Percentiles rank a stretch among this genome's conserved stretches.
phyloP scores from a whole-genome alignment of 306 rosid species.

The Astragalus membranaceus region DNA sequence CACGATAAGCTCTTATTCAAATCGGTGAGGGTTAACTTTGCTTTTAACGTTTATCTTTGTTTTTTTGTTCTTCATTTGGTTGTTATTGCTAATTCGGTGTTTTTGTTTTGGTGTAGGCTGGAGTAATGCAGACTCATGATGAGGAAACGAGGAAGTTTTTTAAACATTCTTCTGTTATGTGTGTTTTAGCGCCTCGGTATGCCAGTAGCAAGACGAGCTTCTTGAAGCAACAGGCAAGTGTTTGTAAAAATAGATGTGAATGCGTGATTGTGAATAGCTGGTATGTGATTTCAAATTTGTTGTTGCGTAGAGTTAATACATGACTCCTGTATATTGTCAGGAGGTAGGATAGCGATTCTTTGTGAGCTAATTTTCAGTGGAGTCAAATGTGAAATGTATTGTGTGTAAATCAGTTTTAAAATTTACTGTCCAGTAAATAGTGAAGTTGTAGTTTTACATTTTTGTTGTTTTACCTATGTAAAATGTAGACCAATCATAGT shows the following conservation, averaged over 20 bases:
- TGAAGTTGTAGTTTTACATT: too few species aligned
- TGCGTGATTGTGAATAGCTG: not conserved
- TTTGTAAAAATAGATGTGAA: not conserved
- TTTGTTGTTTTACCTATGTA: too few species aligned
- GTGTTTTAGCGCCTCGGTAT: conserved; percentile 78
- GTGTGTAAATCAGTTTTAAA: too few species aligned
- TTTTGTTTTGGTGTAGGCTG: conserved; percentile 48
- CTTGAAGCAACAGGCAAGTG: conserved; percentile 68
- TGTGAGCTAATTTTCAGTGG: conserved; percentile 26
- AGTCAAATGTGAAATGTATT: conserved; percentile 24
- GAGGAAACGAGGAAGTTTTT: conserved; percentile 82
- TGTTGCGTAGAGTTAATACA: conserved; percentile 12
- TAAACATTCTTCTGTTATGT: conserved; percentile 87
- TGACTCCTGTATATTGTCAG: conserved; percentile 26
- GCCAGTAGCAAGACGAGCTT: conserved; percentile 70
- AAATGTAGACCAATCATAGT: too few species aligned
- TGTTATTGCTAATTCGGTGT: not conserved
- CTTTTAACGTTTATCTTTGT: not conserved
- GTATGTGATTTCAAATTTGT: not conserved
- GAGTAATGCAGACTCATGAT: conserved; percentile 89
- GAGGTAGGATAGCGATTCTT: conserved; percentile 17
- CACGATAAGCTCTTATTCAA: conserved; percentile 50
- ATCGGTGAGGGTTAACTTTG: conserved; percentile 37
- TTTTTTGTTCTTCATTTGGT: not conserved
- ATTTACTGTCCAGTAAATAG: too few species aligned